Percentiles rank a stretch among this genome's conserved stretches.
These are phyloP conservation scores for Zostera marina DNA, from an alignment of 116 monocot genomes.

Conservation along the genomic window DNA sequence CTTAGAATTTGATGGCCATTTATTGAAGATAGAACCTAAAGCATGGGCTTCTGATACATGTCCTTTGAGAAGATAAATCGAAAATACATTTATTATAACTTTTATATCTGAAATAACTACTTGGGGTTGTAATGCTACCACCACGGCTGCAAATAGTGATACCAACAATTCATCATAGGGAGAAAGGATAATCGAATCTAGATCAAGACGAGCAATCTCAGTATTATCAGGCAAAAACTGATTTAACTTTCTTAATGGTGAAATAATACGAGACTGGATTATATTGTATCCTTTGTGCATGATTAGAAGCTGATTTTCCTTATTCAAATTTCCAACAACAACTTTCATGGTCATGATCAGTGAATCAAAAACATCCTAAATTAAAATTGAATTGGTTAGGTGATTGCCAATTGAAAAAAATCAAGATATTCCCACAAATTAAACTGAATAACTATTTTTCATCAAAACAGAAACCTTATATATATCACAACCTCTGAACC, in stretches of 20 bases:
- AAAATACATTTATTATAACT: constrained; percentile 26
- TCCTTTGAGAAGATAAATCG: constrained; percentile 46
- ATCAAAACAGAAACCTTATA: not conserved
- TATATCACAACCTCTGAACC: too few relatives aligned
- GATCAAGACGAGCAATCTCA: constrained; percentile 14
- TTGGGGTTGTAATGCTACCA: constrained; percentile 54
- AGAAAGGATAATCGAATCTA: constrained; percentile 13
- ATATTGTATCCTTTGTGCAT: constrained; percentile 41
- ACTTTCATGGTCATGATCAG: constrained; percentile 57
- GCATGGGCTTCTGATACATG: constrained; percentile 63
- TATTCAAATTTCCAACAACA: constrained; percentile 40
- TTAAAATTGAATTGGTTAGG: constrained; percentile 3
- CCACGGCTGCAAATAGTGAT: constrained; percentile 56
- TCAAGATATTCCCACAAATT: not conserved
- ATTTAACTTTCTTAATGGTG: constrained; percentile 10
- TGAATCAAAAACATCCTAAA: constrained; percentile 52
- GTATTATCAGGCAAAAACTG: constrained; percentile 7
- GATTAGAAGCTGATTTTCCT: constrained; percentile 40
- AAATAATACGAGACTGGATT: constrained; percentile 19
- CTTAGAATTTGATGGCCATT: constrained; percentile 31
- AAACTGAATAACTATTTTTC: not conserved
- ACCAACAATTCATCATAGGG: constrained; percentile 35
- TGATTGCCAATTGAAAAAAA: not conserved
- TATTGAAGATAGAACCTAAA: constrained; percentile 76
- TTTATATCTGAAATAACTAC: constrained; percentile 38